These are phyloP conservation scores for Protomyces macrosporus DNA, from an alignment of 1,139 yeast species.

Conservation along the genomic window DNA sequence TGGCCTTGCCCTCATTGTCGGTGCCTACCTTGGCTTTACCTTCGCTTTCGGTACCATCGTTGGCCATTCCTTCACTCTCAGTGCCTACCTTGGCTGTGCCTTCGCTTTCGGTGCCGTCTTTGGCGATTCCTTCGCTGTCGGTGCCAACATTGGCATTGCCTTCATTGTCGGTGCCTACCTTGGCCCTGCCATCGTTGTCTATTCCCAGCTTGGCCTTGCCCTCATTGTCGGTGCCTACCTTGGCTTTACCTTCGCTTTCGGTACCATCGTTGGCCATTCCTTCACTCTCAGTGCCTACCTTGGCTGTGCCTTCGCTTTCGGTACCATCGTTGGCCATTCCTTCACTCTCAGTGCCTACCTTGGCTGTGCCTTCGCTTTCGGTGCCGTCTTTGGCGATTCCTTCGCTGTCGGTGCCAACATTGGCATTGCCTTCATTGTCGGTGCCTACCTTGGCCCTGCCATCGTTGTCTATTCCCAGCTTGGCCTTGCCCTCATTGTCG, in stretches of 20 bases:
- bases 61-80: neutral
- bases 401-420: neutral
- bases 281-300: neutral
- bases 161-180: neutral
- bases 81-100: neutral
- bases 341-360: neutral
- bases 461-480: neutral
- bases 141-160: neutral
- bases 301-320: neutral
- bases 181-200: neutral
- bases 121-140: neutral
- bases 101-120: too few species aligned
- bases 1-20: neutral
- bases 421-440: neutral
- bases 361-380: neutral
- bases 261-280: neutral
- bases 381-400: neutral
- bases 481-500: neutral
- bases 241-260: neutral
- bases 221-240: neutral
- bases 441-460: neutral
- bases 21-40: neutral
- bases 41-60: neutral
- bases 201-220: neutral
- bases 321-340: neutral